phyloP scores from a whole-genome alignment of 257 asterid species.

The Solanum virginianum region DNA sequence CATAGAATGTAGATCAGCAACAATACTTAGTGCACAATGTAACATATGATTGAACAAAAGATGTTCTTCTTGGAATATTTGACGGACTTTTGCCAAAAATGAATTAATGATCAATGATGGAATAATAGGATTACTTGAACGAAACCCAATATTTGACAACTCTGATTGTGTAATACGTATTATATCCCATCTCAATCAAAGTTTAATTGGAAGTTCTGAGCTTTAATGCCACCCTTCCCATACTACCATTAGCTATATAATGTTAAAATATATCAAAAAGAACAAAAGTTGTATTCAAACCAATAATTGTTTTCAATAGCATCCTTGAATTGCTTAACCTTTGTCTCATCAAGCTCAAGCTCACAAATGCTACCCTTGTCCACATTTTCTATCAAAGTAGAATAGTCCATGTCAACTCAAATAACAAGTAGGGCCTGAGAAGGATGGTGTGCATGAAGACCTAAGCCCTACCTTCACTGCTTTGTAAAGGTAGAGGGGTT shows the following conservation, averaged over 20 bases:
- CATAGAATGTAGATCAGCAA: neutral
- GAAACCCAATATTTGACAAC: neutral
- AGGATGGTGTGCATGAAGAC: neutral
- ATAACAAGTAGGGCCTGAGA: neutral
- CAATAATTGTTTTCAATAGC: constrained; percentile 46
- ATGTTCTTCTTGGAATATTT: neutral
- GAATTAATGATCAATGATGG: neutral
- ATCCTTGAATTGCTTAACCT: constrained; percentile 47
- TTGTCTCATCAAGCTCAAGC: constrained; percentile 36
- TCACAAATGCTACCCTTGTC: constrained; percentile 31
- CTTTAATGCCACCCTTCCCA: neutral
- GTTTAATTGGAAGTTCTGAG: neutral
- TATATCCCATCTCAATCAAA: neutral
- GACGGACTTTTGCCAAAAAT: neutral
- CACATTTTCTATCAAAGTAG: constrained; percentile 43
- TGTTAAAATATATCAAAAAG: neutral
- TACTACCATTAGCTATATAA: neutral
- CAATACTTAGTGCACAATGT: neutral
- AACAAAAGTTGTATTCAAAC: constrained; percentile 17
- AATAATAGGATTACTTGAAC: neutral
- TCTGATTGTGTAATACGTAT: neutral
- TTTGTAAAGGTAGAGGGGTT: neutral
- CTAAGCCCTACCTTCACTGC: neutral
- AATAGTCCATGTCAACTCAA: neutral
- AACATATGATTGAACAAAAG: neutral